Percentiles rank a stretch among this genome's conserved stretches.
phyloP scores from a whole-genome alignment of 179 eudicot genomes.

The Dionaea muscipula region DNA sequence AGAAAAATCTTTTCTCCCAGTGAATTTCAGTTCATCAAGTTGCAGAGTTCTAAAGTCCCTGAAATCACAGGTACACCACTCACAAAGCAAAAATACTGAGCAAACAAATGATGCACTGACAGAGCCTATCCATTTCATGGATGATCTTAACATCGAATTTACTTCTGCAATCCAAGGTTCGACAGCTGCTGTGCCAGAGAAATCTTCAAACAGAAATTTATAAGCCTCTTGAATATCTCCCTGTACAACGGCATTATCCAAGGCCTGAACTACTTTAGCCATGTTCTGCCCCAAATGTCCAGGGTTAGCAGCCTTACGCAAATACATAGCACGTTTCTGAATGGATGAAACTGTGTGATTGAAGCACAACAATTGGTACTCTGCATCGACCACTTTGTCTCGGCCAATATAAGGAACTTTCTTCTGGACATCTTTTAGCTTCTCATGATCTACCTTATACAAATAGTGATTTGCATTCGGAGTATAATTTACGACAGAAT shows the following conservation, averaged over 20 bases:
- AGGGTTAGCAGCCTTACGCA: slow-evolving; percentile 66
- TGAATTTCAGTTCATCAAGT: slow-evolving; percentile 50
- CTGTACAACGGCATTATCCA: slow-evolving; percentile 57
- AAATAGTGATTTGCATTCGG: slow-evolving; percentile 33
- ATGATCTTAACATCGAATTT: slow-evolving; percentile 56
- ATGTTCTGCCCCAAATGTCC: slow-evolving; percentile 59
- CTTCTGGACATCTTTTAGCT: slow-evolving; percentile 20
- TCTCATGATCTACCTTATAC: slow-evolving; percentile 33
- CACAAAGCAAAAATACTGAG: slow-evolving; percentile 85
- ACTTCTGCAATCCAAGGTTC: slow-evolving; percentile 72
- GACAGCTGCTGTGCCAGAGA: slow-evolving; percentile 45
- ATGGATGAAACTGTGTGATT: slow-evolving; percentile 59
- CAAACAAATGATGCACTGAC: slow-evolving; percentile 45
- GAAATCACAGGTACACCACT: slow-evolving; percentile 92
- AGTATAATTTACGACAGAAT: slow-evolving; percentile 27
- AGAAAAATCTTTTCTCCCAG: slow-evolving; percentile 81
- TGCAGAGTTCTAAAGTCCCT: slow-evolving; percentile 58
- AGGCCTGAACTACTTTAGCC: slow-evolving; percentile 63
- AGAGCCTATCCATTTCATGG: slow-evolving; percentile 59
- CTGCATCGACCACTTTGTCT: slow-evolving; percentile 36
- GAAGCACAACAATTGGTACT: slow-evolving; percentile 46
- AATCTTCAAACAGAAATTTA: slow-evolving; percentile 51
- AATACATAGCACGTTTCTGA: slow-evolving; percentile 47
- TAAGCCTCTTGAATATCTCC: slow-evolving; percentile 66
- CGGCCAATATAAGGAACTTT: slow-evolving; percentile 21